Conservation (phyloP, 768 basidiomycete species). For the Termitomyces sp. region DNA sequence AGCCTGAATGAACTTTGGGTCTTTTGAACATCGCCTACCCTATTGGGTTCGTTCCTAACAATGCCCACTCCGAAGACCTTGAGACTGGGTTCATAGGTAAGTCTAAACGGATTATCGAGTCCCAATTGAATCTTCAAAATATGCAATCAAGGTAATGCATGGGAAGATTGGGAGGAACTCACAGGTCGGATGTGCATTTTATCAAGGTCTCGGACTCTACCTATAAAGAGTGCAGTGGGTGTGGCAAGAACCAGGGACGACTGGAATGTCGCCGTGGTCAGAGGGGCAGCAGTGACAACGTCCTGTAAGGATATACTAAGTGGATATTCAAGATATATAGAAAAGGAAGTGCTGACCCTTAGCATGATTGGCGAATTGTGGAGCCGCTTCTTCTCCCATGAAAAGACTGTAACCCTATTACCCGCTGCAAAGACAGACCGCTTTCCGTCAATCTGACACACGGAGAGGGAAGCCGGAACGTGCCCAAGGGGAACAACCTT, state of each 20-base stretch:
- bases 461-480: constrained; percentile 59
- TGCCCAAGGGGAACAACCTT: constrained; percentile 65
- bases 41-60: constrained; percentile 46
- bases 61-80: constrained; percentile 68
- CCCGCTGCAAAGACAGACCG: constrained; percentile 68
- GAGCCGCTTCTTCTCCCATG: constrained; percentile 61
- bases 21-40: constrained; percentile 47
- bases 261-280: constrained; percentile 47
- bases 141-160: not conserved
- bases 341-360: constrained; percentile 38
- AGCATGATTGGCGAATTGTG: constrained; percentile 69
- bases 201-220: constrained; percentile 61
- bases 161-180: constrained; percentile 13
- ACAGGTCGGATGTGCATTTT: constrained; percentile 83
- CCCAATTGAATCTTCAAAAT: constrained; percentile 62
- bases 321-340: not conserved
- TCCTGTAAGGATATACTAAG: constrained; percentile 29
- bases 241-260: constrained; percentile 60
- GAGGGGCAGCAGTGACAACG: constrained; percentile 44
- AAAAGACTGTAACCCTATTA: constrained; percentile 65
- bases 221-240: constrained; percentile 55
- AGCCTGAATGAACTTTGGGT: constrained; percentile 59
- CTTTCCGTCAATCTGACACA: constrained; percentile 51
- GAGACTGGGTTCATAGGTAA: constrained; percentile 53
- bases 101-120: constrained; percentile 63